Conservation (phyloP, 1,284 basidiomycete species). For the Fomes fomentarius region DNA sequence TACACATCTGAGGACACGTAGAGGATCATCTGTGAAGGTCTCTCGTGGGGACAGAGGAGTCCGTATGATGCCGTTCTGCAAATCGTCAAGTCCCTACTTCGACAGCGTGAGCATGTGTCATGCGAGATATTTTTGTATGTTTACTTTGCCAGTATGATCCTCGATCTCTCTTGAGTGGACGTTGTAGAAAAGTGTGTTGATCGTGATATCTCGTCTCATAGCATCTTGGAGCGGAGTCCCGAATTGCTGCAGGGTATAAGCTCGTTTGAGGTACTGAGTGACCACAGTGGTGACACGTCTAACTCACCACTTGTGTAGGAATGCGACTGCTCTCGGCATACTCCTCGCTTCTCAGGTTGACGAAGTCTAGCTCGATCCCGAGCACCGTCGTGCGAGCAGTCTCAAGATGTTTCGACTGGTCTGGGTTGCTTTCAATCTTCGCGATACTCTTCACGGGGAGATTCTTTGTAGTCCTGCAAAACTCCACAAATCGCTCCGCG, state of each 20-base stretch:
- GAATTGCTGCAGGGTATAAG: conserved; percentile 61
- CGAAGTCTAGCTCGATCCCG: conserved; percentile 90
- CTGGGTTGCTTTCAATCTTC: conserved; percentile 93
- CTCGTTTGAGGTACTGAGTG: too few relatives aligned
- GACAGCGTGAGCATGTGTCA: conserved; percentile 1
- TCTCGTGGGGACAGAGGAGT: conserved; percentile 88
- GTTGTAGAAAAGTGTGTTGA: conserved; percentile 98
- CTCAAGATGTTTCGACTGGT: conserved; percentile 98
- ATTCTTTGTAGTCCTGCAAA: conserved; percentile 57
- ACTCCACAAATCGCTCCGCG: conserved; percentile 80
- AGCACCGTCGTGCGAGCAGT: conserved; percentile 90
- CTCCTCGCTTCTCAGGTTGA: conserved; percentile 92
- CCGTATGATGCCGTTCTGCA: conserved; percentile 80
- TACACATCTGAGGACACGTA: conserved; percentile 89
- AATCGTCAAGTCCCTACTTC: conserved; percentile 80
- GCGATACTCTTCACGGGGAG: conserved; percentile 65
- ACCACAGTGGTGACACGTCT: background rate
- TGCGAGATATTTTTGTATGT: background rate
- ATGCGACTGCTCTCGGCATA: conserved; percentile 90
- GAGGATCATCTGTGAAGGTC: conserved; percentile 94
- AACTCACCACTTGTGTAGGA: conserved; percentile 79
- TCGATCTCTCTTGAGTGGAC: conserved; percentile 89
- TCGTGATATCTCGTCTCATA: conserved; percentile 89
- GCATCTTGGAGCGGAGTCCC: conserved; percentile 96
- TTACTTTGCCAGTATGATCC: conserved; percentile 83